These are phyloP conservation scores for Psilocybe sp. DNA, from an alignment of 768 basidiomycete genomes.

Conservation along the genomic window DNA sequence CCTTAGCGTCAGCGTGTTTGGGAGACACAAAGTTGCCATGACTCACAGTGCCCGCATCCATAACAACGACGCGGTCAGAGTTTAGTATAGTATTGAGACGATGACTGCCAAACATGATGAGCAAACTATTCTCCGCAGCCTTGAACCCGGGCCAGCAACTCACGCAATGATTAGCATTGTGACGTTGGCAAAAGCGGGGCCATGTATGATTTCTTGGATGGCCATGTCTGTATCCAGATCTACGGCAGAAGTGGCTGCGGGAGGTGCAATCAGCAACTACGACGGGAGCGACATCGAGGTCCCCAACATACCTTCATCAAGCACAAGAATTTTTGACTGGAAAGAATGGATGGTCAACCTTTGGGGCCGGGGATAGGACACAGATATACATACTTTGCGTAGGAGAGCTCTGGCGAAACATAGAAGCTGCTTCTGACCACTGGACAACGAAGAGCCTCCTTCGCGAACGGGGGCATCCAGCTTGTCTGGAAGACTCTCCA, in stretches of 20 bases:
- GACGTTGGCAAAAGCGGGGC: constrained; percentile 70
- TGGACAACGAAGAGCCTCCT: constrained; percentile 77
- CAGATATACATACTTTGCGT: constrained; percentile 49
- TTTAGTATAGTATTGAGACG: constrained; percentile 83
- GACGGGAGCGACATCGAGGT: background rate
- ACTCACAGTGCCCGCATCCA: constrained; percentile 71
- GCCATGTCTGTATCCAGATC: constrained; percentile 88
- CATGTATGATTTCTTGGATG: constrained; percentile 85
- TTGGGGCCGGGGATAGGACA: background rate
- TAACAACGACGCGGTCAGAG: constrained; percentile 78
- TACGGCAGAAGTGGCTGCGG: constrained; percentile 79
- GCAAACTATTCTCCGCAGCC: background rate
- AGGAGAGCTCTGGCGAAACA: constrained; percentile 87
- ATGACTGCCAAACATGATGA: constrained; percentile 42
- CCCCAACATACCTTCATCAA: constrained; percentile 75
- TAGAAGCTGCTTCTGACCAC: constrained; percentile 84
- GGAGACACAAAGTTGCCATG: background rate
- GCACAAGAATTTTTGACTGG: constrained; percentile 80
- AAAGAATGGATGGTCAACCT: background rate
- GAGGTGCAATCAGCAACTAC: constrained; percentile 8
- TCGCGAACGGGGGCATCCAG: constrained; percentile 75
- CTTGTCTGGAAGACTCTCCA: constrained; percentile 61
- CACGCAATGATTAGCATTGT: constrained; percentile 89
- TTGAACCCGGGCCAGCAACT: constrained; percentile 22
- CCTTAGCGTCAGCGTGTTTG: background rate